Percentiles rank a stretch among this genome's conserved stretches.
phyloP scores from a whole-genome alignment of 1,284 basidiomycete species.

The Exobasidium cylindrosporum region DNA sequence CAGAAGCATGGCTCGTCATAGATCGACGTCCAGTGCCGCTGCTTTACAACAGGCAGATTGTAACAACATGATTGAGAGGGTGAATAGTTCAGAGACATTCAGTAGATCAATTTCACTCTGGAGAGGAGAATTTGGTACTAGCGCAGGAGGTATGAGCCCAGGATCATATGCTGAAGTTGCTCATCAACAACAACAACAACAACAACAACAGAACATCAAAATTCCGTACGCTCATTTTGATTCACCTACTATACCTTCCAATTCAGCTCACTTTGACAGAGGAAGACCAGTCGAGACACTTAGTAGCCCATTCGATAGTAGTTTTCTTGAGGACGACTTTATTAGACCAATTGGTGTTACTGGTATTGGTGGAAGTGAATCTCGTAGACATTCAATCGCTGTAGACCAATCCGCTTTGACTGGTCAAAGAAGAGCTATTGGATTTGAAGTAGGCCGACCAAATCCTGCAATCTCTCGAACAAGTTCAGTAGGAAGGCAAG shows the following conservation, averaged over 20 bases:
- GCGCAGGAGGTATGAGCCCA: background rate
- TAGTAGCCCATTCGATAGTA: conserved; percentile 12
- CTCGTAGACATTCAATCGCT: conserved; percentile 38
- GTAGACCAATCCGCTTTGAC: conserved; percentile 21
- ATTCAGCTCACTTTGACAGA: background rate
- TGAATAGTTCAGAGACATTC: conserved; percentile 12
- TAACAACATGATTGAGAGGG: background rate
- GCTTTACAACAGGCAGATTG: conserved; percentile 26
- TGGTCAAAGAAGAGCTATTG: conserved; percentile 37
- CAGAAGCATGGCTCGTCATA: conserved; percentile 18
- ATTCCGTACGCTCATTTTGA: conserved; percentile 1
- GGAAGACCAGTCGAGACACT: conserved; percentile 12
- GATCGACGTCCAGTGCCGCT: conserved; percentile 40
- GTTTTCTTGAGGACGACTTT: background rate
- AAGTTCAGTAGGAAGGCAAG: conserved; percentile 18
- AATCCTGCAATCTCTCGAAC: background rate
- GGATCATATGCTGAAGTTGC: conserved; percentile 10
- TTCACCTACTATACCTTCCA: background rate
- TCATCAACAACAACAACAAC: conserved; percentile 24
- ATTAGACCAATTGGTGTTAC: conserved; percentile 7
- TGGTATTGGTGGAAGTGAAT: conserved; percentile 26
- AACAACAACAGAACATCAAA: conserved; percentile 2
- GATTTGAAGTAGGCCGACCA: conserved; percentile 26
- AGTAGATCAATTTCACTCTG: conserved; percentile 10
- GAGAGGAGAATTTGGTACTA: background rate